A percentile compares a stretch with the other conserved stretches of the same genome.
phyloP scores from a whole-genome alignment of 1,284 basidiomycete species.

The Heliocybe sulcata region DNA sequence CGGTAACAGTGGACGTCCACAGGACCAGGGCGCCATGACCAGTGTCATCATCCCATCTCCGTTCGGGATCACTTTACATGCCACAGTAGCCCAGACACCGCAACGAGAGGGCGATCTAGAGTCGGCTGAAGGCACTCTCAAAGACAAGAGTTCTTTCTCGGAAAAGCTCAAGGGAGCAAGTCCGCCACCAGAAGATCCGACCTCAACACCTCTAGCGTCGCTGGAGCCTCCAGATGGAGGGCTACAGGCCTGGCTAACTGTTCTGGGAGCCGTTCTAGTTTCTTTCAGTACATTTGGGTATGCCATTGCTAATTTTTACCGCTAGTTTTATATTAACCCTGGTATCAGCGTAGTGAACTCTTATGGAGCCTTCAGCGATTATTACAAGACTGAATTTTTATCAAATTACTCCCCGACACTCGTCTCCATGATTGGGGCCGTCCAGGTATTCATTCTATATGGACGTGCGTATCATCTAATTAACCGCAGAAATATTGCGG shows the following conservation, averaged over 20 bases:
- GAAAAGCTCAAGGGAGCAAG: background rate
- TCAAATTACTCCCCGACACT: constrained; percentile 19
- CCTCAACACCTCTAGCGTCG: background rate
- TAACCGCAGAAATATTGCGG: background rate
- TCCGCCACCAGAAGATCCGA: background rate
- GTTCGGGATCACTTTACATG: background rate
- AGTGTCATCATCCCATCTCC: background rate
- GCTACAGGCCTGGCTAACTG: constrained; percentile 16
- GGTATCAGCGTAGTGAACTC: constrained; percentile 16
- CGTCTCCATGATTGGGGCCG: constrained; percentile 20
- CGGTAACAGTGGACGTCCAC: background rate
- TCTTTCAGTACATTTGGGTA: constrained; percentile 19
- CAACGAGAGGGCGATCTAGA: background rate
- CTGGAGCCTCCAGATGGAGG: constrained; percentile 13
- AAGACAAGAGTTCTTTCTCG: background rate
- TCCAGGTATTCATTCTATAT: constrained; percentile 21
- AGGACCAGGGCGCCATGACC: background rate
- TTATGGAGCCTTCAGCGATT: constrained; percentile 19
- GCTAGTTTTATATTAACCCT: background rate
- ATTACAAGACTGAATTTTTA: constrained; percentile 17
- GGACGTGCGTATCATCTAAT: constrained; percentile 12
- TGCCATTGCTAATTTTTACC: background rate
- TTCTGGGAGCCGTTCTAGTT: constrained; percentile 16
- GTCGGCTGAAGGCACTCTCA: background rate
- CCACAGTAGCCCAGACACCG: background rate